phyloP scores from a whole-genome alignment of 208 protist species.

The Trypanosoma scelopori region DNA sequence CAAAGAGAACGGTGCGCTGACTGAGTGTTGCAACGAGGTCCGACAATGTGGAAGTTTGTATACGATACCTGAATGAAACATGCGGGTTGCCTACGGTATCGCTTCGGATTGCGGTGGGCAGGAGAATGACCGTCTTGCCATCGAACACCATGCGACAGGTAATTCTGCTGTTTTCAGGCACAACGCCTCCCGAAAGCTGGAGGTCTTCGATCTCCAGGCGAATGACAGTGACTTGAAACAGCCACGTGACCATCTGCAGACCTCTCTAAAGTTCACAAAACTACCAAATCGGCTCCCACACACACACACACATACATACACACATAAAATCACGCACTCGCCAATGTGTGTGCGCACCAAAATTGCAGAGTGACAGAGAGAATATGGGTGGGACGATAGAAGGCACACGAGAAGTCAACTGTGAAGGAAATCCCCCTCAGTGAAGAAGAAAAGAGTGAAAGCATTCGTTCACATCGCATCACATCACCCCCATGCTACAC shows the following conservation, averaged over 20 bases:
- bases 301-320: not conserved
- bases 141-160: slow-evolving; percentile 8
- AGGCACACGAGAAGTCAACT: not conserved
- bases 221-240: slow-evolving; percentile 9
- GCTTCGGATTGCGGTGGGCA: not conserved
- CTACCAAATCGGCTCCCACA: not conserved
- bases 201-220: not conserved
- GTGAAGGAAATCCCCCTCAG: not conserved
- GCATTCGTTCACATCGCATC: too few relatives aligned
- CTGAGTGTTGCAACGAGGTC: slow-evolving; percentile 11
- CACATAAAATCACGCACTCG: not conserved
- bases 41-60: not conserved
- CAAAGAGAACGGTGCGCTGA: slow-evolving; percentile 3
- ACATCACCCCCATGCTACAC: too few relatives aligned
- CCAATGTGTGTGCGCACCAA: too few relatives aligned
- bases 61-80: slow-evolving; percentile 10
- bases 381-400: not conserved
- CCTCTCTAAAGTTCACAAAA: not conserved
- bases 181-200: not conserved
- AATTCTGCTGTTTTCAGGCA: not conserved
- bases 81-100: not conserved
- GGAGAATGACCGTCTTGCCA: not conserved
- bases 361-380: too few relatives aligned
- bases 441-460: not conserved
- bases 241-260: not conserved